Evolutionary conservation across 768 basidiomycete species (phyloP).

Genomic region (Boletus barrowsii): DNA sequence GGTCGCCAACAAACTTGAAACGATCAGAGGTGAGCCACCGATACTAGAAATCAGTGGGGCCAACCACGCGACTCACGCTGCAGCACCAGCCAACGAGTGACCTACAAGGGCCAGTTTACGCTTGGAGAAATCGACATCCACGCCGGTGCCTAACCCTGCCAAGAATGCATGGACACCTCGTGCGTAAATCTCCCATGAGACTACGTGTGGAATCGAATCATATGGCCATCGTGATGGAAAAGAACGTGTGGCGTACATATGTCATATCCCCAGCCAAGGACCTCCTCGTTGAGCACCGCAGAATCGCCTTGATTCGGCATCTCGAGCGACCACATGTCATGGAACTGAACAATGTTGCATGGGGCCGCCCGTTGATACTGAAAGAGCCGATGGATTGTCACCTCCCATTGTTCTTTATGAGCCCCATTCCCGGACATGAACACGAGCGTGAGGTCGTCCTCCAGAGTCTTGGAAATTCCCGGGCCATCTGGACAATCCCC

Average conservation of each 20-base stretch:
- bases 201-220: background rate
- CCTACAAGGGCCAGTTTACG: constrained; percentile 6
- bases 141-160: background rate
- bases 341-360: no score
- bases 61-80: no score
- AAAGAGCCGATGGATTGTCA: no score
- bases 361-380: no score
- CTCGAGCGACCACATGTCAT: no score
- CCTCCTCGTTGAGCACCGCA: background rate
- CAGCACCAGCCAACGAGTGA: background rate
- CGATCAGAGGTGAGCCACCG: no score
- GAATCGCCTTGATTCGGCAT: background rate
- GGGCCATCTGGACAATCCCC: background rate
- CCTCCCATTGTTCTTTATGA: no score
- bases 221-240: background rate
- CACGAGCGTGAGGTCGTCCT: no score
- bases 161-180: constrained; percentile 10
- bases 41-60: no score
- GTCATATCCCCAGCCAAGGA: background rate
- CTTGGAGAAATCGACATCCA: constrained; percentile 9
- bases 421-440: no score
- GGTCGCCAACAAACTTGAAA: background rate
- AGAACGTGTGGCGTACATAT: background rate
- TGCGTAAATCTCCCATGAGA: constrained; percentile 4
- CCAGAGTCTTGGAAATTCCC: no score